Evolutionary conservation across 129 eudicot species (phyloP).

Genomic region (Heracleum sosnowskyi): DNA sequence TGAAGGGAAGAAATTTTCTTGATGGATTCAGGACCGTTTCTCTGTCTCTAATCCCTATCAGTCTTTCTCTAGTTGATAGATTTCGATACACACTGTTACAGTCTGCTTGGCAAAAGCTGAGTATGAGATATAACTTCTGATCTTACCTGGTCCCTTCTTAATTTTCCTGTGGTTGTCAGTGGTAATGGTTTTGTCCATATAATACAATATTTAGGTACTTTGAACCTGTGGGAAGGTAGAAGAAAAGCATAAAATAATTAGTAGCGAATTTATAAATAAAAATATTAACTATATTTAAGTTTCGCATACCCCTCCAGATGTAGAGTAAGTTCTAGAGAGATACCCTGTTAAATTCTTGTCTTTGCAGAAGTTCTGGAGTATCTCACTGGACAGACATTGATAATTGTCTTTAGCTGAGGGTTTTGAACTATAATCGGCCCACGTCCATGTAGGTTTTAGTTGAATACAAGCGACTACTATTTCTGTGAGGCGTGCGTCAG

Average conservation of each 20-base stretch:
- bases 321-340: background rate
- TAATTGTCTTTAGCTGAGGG: constrained; percentile 13
- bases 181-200: constrained; percentile 61
- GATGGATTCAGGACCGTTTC: background rate
- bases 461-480: constrained; percentile 72
- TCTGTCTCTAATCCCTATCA: background rate
- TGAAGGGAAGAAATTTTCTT: background rate
- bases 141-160: constrained; percentile 71
- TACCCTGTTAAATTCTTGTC: constrained; percentile 60
- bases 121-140: constrained; percentile 35
- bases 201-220: constrained; percentile 59
- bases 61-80: background rate
- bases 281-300: background rate
- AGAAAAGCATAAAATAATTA: background rate
- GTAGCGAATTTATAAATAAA: background rate
- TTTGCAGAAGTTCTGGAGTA: constrained; percentile 59
- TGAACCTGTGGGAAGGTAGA: constrained; percentile 48
- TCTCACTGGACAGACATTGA: constrained; percentile 31
- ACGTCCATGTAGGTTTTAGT: constrained; percentile 50
- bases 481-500: constrained; percentile 62
- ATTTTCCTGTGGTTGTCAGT: constrained; percentile 64
- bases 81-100: constrained; percentile 19
- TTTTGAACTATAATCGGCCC: constrained; percentile 29
- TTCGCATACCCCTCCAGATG: background rate
- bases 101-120: constrained; percentile 33